Conservation (phyloP, 208 protist species). For the Crithidia mellificae region DNA sequence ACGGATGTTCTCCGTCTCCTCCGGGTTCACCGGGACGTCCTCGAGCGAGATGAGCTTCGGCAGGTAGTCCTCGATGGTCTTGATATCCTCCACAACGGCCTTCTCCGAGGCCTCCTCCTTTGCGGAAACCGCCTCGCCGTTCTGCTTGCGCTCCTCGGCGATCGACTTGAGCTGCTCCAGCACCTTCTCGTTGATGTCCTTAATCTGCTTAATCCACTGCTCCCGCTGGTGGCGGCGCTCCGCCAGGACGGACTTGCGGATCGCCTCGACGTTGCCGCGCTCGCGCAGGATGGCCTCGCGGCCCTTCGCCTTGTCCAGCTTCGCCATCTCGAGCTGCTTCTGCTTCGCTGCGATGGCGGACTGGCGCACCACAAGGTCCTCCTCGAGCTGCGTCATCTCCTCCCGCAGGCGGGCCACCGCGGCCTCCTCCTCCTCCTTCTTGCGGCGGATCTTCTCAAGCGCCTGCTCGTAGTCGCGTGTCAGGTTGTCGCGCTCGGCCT, state of each 20-base stretch:
- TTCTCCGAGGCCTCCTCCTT: slow-evolving; percentile 81
- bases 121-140: slow-evolving; percentile 57
- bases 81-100: slow-evolving; percentile 78
- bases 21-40: slow-evolving; percentile 73
- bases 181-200: slow-evolving; percentile 87
- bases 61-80: slow-evolving; percentile 85
- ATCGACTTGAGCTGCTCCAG: slow-evolving; percentile 73
- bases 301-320: slow-evolving; percentile 83
- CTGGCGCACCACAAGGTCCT: slow-evolving; percentile 77
- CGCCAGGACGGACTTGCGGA: slow-evolving; percentile 68
- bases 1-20: slow-evolving; percentile 86
- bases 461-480: slow-evolving; percentile 85
- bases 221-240: slow-evolving; percentile 80
- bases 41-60: slow-evolving; percentile 90
- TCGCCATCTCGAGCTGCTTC: slow-evolving; percentile 88
- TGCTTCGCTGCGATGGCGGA: slow-evolving; percentile 75
- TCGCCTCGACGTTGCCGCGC: slow-evolving; percentile 69
- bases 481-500: slow-evolving; percentile 73
- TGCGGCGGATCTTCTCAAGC: slow-evolving; percentile 86
- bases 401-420: slow-evolving; percentile 65
- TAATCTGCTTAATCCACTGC: slow-evolving; percentile 91
- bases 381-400: slow-evolving; percentile 80
- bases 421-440: slow-evolving; percentile 87
- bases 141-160: slow-evolving; percentile 72
- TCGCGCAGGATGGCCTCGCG: slow-evolving; percentile 82